Evolutionary conservation across 768 basidiomycete species (phyloP).

Genomic region (Rhodotorula kratochvilovae): DNA sequence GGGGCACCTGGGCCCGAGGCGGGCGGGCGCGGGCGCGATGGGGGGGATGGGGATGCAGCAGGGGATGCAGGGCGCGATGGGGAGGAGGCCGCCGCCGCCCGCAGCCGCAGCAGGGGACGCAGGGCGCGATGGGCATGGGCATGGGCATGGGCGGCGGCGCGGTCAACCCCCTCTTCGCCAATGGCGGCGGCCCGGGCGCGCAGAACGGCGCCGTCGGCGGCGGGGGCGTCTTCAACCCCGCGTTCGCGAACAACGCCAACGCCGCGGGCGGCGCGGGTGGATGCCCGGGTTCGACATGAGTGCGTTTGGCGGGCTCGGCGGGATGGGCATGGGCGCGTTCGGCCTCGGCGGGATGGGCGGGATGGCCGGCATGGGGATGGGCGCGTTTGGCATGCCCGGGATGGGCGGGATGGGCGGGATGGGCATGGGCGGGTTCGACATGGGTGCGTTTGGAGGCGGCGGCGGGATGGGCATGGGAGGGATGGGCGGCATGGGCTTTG

Average conservation of each 20-base stretch:
- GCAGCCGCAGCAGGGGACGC: too few relatives aligned
- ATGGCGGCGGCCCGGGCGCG: conserved; percentile 30
- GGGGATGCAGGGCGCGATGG: too few relatives aligned
- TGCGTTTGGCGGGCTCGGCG: conserved; percentile 31
- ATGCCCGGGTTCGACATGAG: conserved; percentile 14
- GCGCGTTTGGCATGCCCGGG: conserved; percentile 5
- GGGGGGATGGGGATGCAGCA: conserved; percentile 17
- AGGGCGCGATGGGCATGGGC: conserved; percentile 1
- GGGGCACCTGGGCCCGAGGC: conserved; percentile 3
- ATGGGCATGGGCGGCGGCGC: conserved; percentile 19
- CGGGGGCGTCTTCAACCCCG: conserved; percentile 1
- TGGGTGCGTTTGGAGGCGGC: conserved; percentile 23
- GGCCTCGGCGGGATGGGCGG: conserved; percentile 32
- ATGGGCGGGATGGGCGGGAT: conserved; percentile 34
- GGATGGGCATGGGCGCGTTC: conserved; percentile 14
- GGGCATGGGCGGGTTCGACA: conserved; percentile 9
- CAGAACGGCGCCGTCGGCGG: too few relatives aligned
- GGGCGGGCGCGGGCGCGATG: conserved; percentile 15
- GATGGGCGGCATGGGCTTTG: conserved; percentile 24
- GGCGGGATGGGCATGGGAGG: conserved; percentile 42
- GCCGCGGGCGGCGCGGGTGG: conserved; percentile 16
- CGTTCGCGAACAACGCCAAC: conserved; percentile 25
- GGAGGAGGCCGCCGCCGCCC: too few relatives aligned
- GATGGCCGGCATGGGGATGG: too few relatives aligned
- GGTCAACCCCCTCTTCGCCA: not conserved